These are phyloP conservation scores for Eremochloa ophiuroides DNA, from an alignment of 176 grass and related monocot genomes.

Conservation along the genomic window DNA sequence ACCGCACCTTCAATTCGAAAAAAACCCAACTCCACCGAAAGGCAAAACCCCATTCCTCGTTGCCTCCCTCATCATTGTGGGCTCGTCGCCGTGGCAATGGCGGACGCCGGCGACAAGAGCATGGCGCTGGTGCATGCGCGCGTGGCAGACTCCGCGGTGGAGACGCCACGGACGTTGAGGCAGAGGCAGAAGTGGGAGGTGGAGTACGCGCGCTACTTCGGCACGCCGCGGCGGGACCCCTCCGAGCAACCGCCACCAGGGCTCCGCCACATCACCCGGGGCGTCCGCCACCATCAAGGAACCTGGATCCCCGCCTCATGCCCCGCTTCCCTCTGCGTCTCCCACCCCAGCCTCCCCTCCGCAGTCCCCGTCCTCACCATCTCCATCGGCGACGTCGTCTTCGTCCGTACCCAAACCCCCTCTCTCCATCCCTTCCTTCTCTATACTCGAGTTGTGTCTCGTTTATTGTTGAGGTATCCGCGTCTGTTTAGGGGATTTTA, in stretches of 20 bases:
- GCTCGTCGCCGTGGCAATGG: constrained; percentile 15
- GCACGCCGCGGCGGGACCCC: constrained; percentile 19
- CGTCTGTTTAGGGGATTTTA: neutral
- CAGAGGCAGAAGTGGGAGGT: constrained; percentile 46
- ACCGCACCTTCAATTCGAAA: too few species aligned
- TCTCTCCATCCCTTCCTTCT: neutral
- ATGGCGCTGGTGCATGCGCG: neutral
- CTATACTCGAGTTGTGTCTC: neutral
- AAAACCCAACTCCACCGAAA: neutral
- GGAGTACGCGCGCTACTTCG: constrained; percentile 65
- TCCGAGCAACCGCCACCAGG: constrained; percentile 21
- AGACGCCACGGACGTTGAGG: neutral
- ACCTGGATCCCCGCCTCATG: constrained; percentile 49
- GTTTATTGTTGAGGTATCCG: neutral
- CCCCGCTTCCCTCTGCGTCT: constrained; percentile 29
- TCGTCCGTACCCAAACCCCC: constrained; percentile 34
- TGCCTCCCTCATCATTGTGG: neutral
- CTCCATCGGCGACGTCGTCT: constrained; percentile 44
- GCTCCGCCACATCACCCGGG: constrained; percentile 28
- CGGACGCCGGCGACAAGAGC: neutral
- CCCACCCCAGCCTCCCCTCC: neutral
- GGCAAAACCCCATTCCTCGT: neutral
- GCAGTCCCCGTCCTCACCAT: constrained; percentile 46
- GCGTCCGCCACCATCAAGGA: constrained; percentile 34
- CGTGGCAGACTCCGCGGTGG: neutral